Evolutionary conservation across 2,329 filamentous ascomycete species (phyloP), one percentile per base, ranked within the genome.

Genomic region (Penicillium sumatraense): DNA sequence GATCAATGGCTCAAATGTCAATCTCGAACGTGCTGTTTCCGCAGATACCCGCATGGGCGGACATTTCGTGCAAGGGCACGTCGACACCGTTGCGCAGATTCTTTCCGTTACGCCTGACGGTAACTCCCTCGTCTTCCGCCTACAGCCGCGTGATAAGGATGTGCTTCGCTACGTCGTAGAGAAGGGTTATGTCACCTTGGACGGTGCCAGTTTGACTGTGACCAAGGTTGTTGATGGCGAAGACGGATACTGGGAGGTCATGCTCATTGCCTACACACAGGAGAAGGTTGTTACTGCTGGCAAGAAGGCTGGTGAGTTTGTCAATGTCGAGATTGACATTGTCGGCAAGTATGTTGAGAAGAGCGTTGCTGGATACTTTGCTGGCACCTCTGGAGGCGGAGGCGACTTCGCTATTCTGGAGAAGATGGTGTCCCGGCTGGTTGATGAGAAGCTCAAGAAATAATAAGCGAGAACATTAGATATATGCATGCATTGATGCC

Each of bases 241-340:
- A 62, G 87, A 89, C 38, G 96, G 91, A 73, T 97, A 88, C 85
- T 89, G 84, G 78, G 95, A 98, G 83, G 89, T 99, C 47, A 99
- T 99, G 95, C 81, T 99, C 58, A 97, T 99, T 73, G 85, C 90
- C 8, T 99, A 99, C 75, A 97, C 95, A 10, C 95, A 98, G 79
- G 91, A 93, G 75, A 90, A 90, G 74, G 88, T 99, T 14, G 89
- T 96, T 14, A 86, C 91, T 60, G 90, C 90, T 2, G 80, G 79
- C 49, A 97, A 97, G 83, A 81, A 84, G 75, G 77, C 83, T 26
- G 92, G 93, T 2, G 91, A 96, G 5, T 84, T 87, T 47, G 90
- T 96, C 58, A 97, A 97, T 69, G 85, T 97, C 31, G 93, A 97
- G 80, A 93, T 96, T 51, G 93, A 97, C 72, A 91, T 96, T 80